Evolutionary conservation across 73 alveolate genomes (phyloP), one percentile per base, ranked within the genome.

Genomic region (Halteria grandinella): DNA sequence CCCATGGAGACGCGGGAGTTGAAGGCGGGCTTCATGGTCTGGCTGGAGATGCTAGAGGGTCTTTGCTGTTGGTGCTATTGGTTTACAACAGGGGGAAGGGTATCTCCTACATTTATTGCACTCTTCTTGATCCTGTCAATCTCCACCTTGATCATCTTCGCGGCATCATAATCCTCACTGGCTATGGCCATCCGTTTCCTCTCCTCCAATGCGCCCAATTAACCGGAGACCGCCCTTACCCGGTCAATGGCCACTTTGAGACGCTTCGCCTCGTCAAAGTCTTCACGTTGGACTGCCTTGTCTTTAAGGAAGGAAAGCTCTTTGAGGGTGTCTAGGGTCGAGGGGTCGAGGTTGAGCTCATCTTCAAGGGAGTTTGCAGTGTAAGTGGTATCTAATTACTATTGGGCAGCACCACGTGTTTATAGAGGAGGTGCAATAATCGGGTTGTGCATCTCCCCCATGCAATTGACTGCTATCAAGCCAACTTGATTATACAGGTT

Each of bases 141-240:
- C 83, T 97, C 99, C 41, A 81, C 75, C 87, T 97, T 97, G 1
- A 95, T 92, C 51, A 95, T 77, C 64, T 95, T 95, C 4, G 99
- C 99, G 3, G 95, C 90, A 54, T 95, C 99, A 55, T 86, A 95
- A 66, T 95, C 98, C 74, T 95, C 99, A 72, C 83, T 95, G 77
- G 74, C 77, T 48, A 95, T 90, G 3, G 99, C 99, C 6, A 91
- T 85, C 75, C 82, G 86, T 91, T 95, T 95, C 52, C 98, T 86
- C 53, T 95, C 99, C 86, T 93, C 97, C 50, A 86, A 73, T 55
- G 83, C 75, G 1, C 85, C 70, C 25, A 94, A 88, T 33, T 90
- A 76, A 28, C 77, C 84, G 11, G 97, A 85, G 34, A 94, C 94
- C 49, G 89, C 66, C 69, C 80, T 91, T 31, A 94, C 73, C 83